A percentile compares a stretch with the other conserved stretches of the same genome.
phyloP scores from a whole-genome alignment of 805 yeast genomes.

The Ogataea allantospora region DNA sequence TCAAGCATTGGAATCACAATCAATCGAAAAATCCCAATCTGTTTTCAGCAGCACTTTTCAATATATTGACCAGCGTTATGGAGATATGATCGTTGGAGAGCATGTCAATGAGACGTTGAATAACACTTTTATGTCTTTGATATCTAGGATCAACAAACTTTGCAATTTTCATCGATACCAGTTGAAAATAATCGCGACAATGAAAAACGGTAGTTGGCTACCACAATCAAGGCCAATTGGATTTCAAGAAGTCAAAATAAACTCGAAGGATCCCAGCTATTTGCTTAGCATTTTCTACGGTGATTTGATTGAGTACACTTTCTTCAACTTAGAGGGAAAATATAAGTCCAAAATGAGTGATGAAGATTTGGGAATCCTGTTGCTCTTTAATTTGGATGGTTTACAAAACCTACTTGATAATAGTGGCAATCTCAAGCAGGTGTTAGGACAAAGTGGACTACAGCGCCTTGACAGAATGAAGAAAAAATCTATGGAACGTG shows the following conservation, averaged over 20 bases:
- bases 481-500: conserved; percentile 69
- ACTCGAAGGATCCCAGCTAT: conserved; percentile 44
- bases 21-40: conserved; percentile 22
- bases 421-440: conserved; percentile 41
- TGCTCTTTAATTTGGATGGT: conserved; percentile 67
- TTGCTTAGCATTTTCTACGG: conserved; percentile 66
- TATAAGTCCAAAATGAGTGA: conserved; percentile 45
- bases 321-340: conserved; percentile 60
- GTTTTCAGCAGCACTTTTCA: conserved; percentile 58
- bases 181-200: conserved; percentile 44
- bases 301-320: conserved; percentile 75
- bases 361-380: conserved; percentile 62
- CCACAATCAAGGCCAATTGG: conserved; percentile 65
- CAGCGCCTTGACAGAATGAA: conserved; percentile 66
- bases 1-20: conserved; percentile 4
- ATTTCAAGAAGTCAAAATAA: conserved; percentile 53
- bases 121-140: conserved; percentile 54
- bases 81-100: conserved; percentile 58
- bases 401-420: conserved; percentile 72
- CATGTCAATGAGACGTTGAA: conserved; percentile 34
- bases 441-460: conserved; percentile 58
- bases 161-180: conserved; percentile 61
- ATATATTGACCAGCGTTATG: conserved; percentile 48
- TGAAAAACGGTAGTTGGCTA: conserved; percentile 72
- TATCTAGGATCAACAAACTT: conserved; percentile 63